phyloP scores from a whole-genome alignment of 2,329 filamentous ascomycete genomes.

The Ceratocystis albifundus region DNA sequence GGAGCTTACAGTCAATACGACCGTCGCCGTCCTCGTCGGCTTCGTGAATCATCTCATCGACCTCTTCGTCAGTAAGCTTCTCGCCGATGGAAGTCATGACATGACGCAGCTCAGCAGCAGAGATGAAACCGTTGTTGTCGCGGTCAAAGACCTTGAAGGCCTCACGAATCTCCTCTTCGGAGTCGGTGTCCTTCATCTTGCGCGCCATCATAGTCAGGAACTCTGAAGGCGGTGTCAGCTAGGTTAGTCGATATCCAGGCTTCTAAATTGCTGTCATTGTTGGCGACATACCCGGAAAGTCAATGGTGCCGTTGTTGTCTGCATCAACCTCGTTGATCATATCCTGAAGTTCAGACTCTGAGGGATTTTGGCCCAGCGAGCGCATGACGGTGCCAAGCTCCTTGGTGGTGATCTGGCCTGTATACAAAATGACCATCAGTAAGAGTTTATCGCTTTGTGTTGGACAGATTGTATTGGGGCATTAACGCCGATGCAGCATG shows the following conservation, averaged over 20 bases:
- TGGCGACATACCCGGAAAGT: constrained; percentile 62
- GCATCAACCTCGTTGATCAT: constrained; percentile 93
- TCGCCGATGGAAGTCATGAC: constrained; percentile 89
- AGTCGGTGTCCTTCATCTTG: constrained; percentile 91
- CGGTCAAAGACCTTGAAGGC: constrained; percentile 84
- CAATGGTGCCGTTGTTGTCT: constrained; percentile 86
- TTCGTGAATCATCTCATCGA: constrained; percentile 88
- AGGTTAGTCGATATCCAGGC: constrained; percentile 17
- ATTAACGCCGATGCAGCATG: constrained; percentile 11
- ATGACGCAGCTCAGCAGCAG: constrained; percentile 73
- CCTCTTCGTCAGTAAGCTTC: constrained; percentile 82
- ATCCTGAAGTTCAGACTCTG: constrained; percentile 79
- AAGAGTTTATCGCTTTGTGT: neutral
- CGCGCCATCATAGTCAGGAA: constrained; percentile 90
- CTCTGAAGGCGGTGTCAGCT: constrained; percentile 41
- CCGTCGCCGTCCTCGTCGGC: constrained; percentile 83
- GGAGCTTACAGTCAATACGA: constrained; percentile 66
- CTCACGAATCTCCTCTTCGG: constrained; percentile 80
- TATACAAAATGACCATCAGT: constrained; percentile 12
- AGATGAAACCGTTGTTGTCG: constrained; percentile 87
- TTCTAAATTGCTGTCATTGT: neutral
- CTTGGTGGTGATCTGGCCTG: constrained; percentile 86
- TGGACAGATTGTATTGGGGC: constrained; percentile 26
- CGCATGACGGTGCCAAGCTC: constrained; percentile 85
- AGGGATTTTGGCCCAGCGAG: constrained; percentile 79